Evolutionary conservation across 2,329 filamentous ascomycete genomes (phyloP).

Genomic region (Didymella arachidicola): DNA sequence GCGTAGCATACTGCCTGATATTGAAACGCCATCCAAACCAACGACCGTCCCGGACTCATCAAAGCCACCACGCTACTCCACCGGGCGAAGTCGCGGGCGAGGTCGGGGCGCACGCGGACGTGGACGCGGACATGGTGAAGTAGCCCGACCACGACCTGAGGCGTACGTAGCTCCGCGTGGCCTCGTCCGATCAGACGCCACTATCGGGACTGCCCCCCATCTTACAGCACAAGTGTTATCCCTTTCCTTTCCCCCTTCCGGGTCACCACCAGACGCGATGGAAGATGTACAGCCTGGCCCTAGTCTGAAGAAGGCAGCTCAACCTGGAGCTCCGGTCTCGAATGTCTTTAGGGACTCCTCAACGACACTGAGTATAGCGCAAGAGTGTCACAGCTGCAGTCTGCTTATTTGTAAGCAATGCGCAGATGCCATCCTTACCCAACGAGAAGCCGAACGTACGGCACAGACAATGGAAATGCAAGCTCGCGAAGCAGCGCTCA

Average conservation of each 20-base stretch:
- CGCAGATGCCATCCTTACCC: slow-evolving; percentile 17
- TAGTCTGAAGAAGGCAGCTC: neutral
- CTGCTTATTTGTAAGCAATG: slow-evolving; percentile 37
- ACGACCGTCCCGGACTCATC: neutral
- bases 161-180: slow-evolving; percentile 21
- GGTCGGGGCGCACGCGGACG: neutral
- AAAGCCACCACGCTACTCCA: neutral
- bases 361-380: slow-evolving; percentile 33
- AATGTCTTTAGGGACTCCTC: slow-evolving; percentile 1
- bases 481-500: neutral
- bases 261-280: neutral
- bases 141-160: slow-evolving; percentile 5
- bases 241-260: too few species aligned
- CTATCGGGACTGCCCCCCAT: slow-evolving; percentile 13
- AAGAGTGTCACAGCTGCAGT: slow-evolving; percentile 35
- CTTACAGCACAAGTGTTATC: neutral
- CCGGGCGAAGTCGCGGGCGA: neutral
- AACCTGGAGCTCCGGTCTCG: neutral
- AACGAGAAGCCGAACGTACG: slow-evolving; percentile 7
- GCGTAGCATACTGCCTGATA: slow-evolving; percentile 33
- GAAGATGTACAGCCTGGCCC: neutral
- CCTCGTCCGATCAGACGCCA: slow-evolving; percentile 17
- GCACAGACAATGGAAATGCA: neutral
- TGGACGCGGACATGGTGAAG: neutral
- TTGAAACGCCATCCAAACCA: slow-evolving; percentile 20